Percentiles rank a stretch among this genome's conserved stretches.
phyloP scores from a whole-genome alignment of 192 early-diverging fungal genomes.

The Backusella sp. region DNA sequence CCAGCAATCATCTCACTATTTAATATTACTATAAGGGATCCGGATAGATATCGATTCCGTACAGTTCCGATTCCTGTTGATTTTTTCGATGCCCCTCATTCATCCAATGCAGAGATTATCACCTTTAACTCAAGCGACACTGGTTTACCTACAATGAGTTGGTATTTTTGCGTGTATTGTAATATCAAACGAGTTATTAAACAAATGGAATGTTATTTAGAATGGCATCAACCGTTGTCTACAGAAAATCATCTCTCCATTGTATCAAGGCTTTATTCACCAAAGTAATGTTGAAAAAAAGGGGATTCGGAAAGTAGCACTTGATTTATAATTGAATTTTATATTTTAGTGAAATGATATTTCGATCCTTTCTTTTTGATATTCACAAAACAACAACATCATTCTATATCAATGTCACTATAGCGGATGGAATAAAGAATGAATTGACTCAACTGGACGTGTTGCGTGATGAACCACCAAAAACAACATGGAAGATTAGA shows the following conservation, averaged over 20 bases:
- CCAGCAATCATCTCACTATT: no score
- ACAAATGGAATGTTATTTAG: neutral
- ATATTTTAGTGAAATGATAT: conserved; percentile 2
- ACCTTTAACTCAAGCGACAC: neutral
- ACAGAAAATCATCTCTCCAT: conserved; percentile 5
- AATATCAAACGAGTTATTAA: neutral
- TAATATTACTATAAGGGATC: conserved; percentile 14
- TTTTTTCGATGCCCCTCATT: conserved; percentile 17
- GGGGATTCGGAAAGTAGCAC: neutral
- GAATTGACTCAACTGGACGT: neutral
- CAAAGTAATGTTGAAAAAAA: conserved; percentile 10
- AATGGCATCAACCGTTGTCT: conserved; percentile 15
- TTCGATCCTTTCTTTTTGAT: conserved; percentile 13
- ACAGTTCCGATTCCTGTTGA: conserved; percentile 7
- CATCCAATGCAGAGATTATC: neutral
- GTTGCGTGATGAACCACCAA: neutral
- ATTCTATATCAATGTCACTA: conserved; percentile 13
- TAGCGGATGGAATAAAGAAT: conserved; percentile 1
- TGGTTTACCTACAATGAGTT: conserved; percentile 14
- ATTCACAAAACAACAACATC: conserved; percentile 1
- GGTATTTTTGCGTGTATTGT: neutral
- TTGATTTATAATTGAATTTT: neutral
- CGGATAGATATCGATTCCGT: conserved; percentile 20
- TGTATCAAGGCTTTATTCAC: conserved; percentile 17
- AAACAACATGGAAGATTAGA: conserved; percentile 5